These are phyloP conservation scores for Pyrus hybrid DNA, from an alignment of 331 rosid species.

Conservation along the genomic window DNA sequence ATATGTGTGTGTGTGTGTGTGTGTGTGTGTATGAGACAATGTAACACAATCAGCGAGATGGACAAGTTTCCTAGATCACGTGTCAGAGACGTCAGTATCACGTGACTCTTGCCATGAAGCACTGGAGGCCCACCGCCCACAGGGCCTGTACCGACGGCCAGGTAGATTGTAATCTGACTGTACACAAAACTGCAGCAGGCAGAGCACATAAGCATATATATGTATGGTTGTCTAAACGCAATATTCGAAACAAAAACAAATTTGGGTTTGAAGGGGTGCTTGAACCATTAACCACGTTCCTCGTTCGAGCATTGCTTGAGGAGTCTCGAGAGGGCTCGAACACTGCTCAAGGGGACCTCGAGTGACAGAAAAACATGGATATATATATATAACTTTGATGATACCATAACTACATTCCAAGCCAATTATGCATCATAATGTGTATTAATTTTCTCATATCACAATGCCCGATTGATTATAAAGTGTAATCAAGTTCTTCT, in stretches of 20 bases:
- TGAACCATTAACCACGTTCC: not conserved
- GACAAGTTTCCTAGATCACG: not conserved
- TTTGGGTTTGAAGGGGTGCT: not conserved
- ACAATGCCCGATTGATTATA: no score
- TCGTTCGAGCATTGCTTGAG: not conserved
- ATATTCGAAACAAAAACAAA: not conserved
- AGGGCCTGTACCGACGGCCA: not conserved
- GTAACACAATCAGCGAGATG: not conserved
- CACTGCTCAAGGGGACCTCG: not conserved
- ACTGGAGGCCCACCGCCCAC: not conserved
- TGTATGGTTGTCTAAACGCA: not conserved
- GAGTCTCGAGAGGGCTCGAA: not conserved
- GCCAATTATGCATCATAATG: no score
- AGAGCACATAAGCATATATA: not conserved
- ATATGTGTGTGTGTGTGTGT: no score
- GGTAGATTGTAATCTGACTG: not conserved
- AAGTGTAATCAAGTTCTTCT: no score
- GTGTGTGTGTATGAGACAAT: not conserved
- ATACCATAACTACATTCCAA: no score
- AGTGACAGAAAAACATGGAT: not conserved
- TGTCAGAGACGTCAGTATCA: slow-evolving; percentile 9
- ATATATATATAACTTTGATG: no score
- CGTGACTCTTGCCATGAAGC: not conserved
- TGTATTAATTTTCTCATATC: no score
- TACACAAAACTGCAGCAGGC: not conserved